Conservation (phyloP, 2,329 filamentous ascomycete species). For the Anthostomella pinea region DNA sequence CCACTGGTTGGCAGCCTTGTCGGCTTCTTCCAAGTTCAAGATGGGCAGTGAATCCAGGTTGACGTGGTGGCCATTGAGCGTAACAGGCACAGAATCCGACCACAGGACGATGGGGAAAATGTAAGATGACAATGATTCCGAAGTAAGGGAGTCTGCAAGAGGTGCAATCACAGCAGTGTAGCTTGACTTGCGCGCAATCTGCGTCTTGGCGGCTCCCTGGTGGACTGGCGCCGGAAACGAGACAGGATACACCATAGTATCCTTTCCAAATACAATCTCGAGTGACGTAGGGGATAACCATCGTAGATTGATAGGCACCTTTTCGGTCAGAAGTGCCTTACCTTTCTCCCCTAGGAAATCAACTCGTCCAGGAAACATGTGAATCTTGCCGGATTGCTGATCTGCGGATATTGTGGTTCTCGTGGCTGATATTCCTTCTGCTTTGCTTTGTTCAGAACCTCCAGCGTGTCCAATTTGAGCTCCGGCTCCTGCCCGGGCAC, state of each 20-base stretch:
- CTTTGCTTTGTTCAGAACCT: too few relatives aligned
- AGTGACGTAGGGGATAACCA: slow-evolving; percentile 41
- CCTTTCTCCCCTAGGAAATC: slow-evolving; percentile 36
- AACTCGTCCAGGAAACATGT: slow-evolving; percentile 38
- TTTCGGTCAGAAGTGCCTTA: slow-evolving; percentile 37
- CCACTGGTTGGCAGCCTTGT: slow-evolving; percentile 36
- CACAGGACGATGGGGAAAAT: slow-evolving; percentile 36
- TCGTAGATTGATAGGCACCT: slow-evolving; percentile 34
- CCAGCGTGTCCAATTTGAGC: too few relatives aligned
- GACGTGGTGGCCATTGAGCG: slow-evolving; percentile 39
- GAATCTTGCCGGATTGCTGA: slow-evolving; percentile 31
- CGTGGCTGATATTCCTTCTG: too few relatives aligned
- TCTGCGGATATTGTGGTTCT: slow-evolving; percentile 29
- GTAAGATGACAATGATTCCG: slow-evolving; percentile 29
- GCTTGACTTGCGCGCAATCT: slow-evolving; percentile 41
- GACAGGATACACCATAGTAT: slow-evolving; percentile 31
- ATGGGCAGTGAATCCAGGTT: slow-evolving; percentile 45
- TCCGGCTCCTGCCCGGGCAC: background rate
- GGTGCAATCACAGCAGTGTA: slow-evolving; percentile 45
- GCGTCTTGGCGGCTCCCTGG: slow-evolving; percentile 34
- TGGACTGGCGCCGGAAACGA: slow-evolving; percentile 41
- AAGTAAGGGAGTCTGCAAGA: slow-evolving; percentile 26
- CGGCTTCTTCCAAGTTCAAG: slow-evolving; percentile 33
- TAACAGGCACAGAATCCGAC: slow-evolving; percentile 29
- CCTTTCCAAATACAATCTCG: slow-evolving; percentile 38